Conservation (phyloP, 1,139 yeast genomes). For the Hyphopichia fennica region DNA sequence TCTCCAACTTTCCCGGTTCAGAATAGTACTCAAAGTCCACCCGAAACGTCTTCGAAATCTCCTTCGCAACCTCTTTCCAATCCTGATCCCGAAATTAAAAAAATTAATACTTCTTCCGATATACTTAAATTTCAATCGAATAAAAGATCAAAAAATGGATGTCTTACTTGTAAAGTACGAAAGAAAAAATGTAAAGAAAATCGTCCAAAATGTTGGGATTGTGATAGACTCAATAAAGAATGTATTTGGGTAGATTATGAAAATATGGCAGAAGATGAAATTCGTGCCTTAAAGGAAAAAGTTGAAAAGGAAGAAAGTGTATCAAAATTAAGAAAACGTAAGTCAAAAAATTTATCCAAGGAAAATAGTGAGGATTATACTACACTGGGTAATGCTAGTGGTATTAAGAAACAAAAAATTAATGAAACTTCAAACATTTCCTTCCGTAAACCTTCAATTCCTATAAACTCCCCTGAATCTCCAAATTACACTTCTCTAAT, state of each 20-base stretch:
- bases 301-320: constrained; percentile 33
- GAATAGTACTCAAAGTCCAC: no score
- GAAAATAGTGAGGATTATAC: not conserved
- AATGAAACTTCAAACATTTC: not conserved
- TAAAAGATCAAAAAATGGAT: constrained; percentile 54
- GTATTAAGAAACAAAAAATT: not conserved
- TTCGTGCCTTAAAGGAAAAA: constrained; percentile 19
- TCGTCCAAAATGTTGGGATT: constrained; percentile 61
- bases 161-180: constrained; percentile 68
- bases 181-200: constrained; percentile 74
- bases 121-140: not conserved
- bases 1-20: no score
- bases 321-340: constrained; percentile 36
- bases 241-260: constrained; percentile 45
- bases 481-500: not conserved
- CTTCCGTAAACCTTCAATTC: not conserved
- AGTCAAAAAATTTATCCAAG: constrained; percentile 13
- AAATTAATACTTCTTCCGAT: no score
- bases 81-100: no score
- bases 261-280: constrained; percentile 27
- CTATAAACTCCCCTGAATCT: not conserved
- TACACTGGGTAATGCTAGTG: not conserved
- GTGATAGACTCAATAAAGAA: constrained; percentile 50
- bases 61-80: no score
- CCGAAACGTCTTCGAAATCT: no score